Conservation (phyloP, 2,329 filamentous ascomycete genomes). For the Podosphaera fusca region DNA sequence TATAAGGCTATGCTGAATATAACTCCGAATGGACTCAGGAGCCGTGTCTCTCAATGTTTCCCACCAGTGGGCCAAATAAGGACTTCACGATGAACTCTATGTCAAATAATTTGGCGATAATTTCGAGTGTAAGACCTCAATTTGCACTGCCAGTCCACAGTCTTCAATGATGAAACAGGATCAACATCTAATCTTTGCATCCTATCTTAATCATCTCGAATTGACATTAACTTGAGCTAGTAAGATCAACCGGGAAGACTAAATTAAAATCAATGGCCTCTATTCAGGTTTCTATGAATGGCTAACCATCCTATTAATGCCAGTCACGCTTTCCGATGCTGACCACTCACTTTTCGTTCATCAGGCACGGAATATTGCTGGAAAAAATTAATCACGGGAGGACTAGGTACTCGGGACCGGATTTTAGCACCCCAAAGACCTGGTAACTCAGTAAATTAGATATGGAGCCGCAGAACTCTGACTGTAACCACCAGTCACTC, state of each 20-base stretch:
- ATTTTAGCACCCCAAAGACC: background rate
- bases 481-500: background rate
- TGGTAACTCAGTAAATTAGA: background rate
- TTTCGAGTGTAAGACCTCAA: background rate
- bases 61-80: background rate
- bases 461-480: background rate
- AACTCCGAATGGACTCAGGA: background rate
- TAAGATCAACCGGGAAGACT: background rate
- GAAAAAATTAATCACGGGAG: background rate
- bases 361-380: background rate
- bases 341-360: background rate
- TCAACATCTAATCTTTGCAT: background rate
- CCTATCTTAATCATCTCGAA: background rate
- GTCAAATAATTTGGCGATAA: background rate
- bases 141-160: background rate
- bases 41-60: background rate
- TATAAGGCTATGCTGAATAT: background rate
- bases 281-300: background rate
- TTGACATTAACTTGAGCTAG: background rate
- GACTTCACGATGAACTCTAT: background rate
- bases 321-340: background rate
- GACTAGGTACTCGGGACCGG: background rate
- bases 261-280: background rate
- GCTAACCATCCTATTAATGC: background rate
- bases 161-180: background rate